A percentile compares a stretch with the other conserved stretches of the same genome.
Evolutionary conservation across 2,329 filamentous ascomycete species (phyloP).

Genomic region (Ophiocordyceps sinensis): DNA sequence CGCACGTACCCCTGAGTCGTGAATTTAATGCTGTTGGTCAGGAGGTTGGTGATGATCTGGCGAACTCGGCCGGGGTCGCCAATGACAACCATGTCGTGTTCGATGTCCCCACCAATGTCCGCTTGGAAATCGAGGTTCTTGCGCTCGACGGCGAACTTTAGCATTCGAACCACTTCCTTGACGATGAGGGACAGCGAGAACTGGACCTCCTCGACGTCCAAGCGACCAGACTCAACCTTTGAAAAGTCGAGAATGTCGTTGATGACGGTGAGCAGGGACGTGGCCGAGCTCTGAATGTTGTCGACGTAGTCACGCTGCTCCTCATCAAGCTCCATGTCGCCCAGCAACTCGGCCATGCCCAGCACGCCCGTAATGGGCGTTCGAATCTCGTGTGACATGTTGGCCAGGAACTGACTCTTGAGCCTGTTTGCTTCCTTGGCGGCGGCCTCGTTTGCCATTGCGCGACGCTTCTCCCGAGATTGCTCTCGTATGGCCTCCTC

Average conservation of each 20-base stretch:
- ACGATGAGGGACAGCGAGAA: constrained; percentile 63
- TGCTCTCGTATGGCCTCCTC: constrained; percentile 49
- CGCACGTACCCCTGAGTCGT: constrained; percentile 54
- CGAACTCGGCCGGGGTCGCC: constrained; percentile 74
- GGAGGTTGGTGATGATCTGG: constrained; percentile 68
- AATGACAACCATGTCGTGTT: constrained; percentile 60
- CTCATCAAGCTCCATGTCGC: constrained; percentile 51
- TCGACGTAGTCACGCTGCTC: constrained; percentile 64
- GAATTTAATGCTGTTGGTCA: constrained; percentile 68
- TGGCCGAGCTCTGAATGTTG: constrained; percentile 66
- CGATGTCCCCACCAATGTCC: constrained; percentile 47
- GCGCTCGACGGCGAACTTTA: constrained; percentile 68
- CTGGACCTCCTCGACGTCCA: constrained; percentile 69
- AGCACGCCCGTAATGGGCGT: constrained; percentile 71
- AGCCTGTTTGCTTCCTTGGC: constrained; percentile 69
- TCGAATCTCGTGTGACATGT: constrained; percentile 70
- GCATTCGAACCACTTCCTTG: constrained; percentile 73
- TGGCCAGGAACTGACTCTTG: constrained; percentile 67
- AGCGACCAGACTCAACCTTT: constrained; percentile 63
- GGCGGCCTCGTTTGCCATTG: constrained; percentile 61
- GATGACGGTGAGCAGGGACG: constrained; percentile 72
- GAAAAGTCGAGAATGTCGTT: constrained; percentile 88
- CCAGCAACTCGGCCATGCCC: constrained; percentile 62
- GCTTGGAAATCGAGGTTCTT: constrained; percentile 62
- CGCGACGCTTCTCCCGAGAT: constrained; percentile 52